phyloP scores from a whole-genome alignment of 2,329 filamentous ascomycete genomes.

The Beauveria asiatica region DNA sequence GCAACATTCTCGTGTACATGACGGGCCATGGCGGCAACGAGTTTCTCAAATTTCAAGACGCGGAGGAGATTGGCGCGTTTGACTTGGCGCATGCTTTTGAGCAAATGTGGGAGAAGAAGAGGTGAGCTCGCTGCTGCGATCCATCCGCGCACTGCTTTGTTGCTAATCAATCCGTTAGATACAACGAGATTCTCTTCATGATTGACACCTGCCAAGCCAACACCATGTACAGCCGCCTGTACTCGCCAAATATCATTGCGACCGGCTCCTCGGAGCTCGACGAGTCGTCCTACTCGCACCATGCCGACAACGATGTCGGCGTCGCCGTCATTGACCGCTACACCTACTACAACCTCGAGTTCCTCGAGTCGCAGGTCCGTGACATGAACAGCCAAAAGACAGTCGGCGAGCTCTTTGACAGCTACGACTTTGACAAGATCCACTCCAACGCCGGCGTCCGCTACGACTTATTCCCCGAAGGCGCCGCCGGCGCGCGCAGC shows the following conservation, averaged over 20 bases:
- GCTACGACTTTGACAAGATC: constrained; percentile 90
- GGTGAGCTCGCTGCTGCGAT: constrained; percentile 33
- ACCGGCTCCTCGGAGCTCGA: constrained; percentile 95
- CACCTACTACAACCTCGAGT: constrained; percentile 97
- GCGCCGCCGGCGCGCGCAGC: constrained; percentile 65
- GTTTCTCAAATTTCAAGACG: constrained; percentile 97
- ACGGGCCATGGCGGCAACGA: constrained; percentile 96
- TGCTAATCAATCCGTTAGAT: constrained; percentile 38
- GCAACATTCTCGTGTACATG: constrained; percentile 98
- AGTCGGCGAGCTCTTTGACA: constrained; percentile 89
- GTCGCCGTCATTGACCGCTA: constrained; percentile 97
- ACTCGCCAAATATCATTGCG: constrained; percentile 95
- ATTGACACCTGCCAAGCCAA: constrained; percentile 99
- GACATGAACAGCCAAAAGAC: constrained; percentile 83
- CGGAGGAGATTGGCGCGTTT: constrained; percentile 93
- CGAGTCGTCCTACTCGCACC: constrained; percentile 93
- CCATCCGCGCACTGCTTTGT: not conserved
- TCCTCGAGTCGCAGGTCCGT: constrained; percentile 81
- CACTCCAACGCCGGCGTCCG: constrained; percentile 86
- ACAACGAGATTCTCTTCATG: constrained; percentile 98
- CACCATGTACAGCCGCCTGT: constrained; percentile 98
- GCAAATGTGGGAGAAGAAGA: constrained; percentile 99
- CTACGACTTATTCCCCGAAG: constrained; percentile 90
- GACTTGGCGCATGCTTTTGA: constrained; percentile 95
- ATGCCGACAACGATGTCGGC: constrained; percentile 95